Evolutionary conservation across 2,329 filamentous ascomycete species (phyloP).

Genomic region (Thyridium curvatum): DNA sequence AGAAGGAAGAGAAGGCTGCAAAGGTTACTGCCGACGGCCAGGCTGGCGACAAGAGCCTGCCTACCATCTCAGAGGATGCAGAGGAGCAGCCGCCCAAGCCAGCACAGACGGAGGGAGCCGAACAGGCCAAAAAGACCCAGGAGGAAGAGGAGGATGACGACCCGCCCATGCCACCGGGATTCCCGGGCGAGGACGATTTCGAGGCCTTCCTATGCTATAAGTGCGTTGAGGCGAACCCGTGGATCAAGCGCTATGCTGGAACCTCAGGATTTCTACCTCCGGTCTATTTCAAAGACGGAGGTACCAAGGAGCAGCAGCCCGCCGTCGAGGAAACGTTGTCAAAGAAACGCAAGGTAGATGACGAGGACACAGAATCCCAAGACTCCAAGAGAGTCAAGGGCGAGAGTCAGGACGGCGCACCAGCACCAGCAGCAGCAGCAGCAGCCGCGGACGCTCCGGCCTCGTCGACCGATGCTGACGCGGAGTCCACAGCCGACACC

Average conservation of each 20-base stretch:
- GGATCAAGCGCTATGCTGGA: constrained; percentile 85
- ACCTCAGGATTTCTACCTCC: constrained; percentile 72
- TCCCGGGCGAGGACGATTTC: constrained; percentile 84
- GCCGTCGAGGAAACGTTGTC: constrained; percentile 8
- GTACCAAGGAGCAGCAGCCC: constrained; percentile 3
- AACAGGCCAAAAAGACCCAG: constrained; percentile 15
- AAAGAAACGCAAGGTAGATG: constrained; percentile 59
- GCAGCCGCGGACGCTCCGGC: not conserved
- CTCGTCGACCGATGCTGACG: not conserved
- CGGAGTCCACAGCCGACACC: not conserved
- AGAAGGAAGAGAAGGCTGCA: constrained; percentile 7
- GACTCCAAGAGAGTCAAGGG: constrained; percentile 47
- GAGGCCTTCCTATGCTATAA: constrained; percentile 91
- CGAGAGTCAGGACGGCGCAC: constrained; percentile 34
- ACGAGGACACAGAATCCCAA: constrained; percentile 32
- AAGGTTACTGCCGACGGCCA: constrained; percentile 20
- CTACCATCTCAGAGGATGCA: constrained; percentile 43
- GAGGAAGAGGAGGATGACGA: constrained; percentile 48
- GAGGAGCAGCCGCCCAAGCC: constrained; percentile 22
- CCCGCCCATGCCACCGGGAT: constrained; percentile 71
- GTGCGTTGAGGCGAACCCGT: constrained; percentile 79
- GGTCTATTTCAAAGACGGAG: constrained; percentile 43
- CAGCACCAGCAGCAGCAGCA: constrained; percentile 2
- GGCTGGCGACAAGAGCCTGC: constrained; percentile 6
- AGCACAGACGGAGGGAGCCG: constrained; percentile 10